Evolutionary conservation across 2,329 filamentous ascomycete species (phyloP), one percentile per base, ranked within the genome.

Genomic region (Penicillium rolfsii): DNA sequence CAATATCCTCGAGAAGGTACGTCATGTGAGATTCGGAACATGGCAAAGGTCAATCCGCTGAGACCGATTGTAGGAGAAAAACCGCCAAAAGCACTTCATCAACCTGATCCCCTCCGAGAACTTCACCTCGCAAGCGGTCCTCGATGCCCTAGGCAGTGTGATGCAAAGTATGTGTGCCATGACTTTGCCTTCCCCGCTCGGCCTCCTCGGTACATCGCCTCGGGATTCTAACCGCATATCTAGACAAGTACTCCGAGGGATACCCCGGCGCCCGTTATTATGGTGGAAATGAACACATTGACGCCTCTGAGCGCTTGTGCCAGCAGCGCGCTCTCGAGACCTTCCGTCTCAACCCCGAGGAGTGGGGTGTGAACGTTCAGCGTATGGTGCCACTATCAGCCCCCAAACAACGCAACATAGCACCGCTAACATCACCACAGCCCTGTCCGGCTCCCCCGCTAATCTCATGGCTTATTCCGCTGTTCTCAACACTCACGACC

Each of bases 291-390:
- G 91, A 97, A 79, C 93, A 93, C 78, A 98, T 98, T 73, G 94
- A 98, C 73, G 86, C 92, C 73, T 87, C 94, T 5, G 94, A 98
- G 81, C 83, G 89, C 50, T 83, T 97, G 52, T 98, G 94, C 79
- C 95, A 98, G 81, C 85, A 91, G 75, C 88, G 94, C 71, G 95
- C 95, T 19, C 83, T 98, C 12, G 87, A 96, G 79, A 88, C 94
- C 0, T 98, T 96, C 77, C 87, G 89, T 33, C 81, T 98, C 57
- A 89, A 93, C 70, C 81, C 89, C 26, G 89, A 91, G 77, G 88
- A 96, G 80, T 98, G 94, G 94, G 94, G 95, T 63, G 94, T 98
- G 74, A 98, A 98, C 72, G 94, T 98, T 26, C 94, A 98, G 76
- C 84, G 90, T 91, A 77, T 71, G 87, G 76, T 54, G 38, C 55